These are phyloP conservation scores for Rhizopogon vulgaris DNA, from an alignment of 768 basidiomycete genomes.

Conservation along the genomic window DNA sequence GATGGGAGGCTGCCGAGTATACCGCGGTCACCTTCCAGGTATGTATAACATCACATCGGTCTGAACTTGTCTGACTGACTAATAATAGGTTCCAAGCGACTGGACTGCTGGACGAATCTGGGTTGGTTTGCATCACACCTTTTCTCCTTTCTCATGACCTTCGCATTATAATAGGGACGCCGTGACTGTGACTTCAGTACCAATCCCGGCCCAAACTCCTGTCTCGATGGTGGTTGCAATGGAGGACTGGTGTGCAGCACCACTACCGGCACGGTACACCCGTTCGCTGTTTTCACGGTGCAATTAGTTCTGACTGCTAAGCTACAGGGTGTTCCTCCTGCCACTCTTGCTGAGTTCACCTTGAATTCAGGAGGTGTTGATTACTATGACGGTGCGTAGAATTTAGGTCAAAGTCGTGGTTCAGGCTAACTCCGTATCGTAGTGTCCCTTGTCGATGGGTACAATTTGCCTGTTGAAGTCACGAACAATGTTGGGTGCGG, in stretches of 20 bases:
- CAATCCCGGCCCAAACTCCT: constrained; percentile 48
- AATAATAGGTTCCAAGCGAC: constrained; percentile 45
- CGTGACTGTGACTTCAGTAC: constrained; percentile 56
- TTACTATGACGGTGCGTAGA: constrained; percentile 50
- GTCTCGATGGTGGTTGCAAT: constrained; percentile 61
- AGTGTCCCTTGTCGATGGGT: constrained; percentile 66
- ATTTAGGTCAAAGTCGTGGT: background rate
- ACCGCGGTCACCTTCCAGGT: constrained; percentile 24
- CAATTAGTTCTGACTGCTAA: background rate
- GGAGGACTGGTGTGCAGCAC: constrained; percentile 58
- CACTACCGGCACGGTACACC: constrained; percentile 40
- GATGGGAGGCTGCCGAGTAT: constrained; percentile 28
- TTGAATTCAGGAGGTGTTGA: constrained; percentile 40
- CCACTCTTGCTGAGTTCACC: constrained; percentile 66
- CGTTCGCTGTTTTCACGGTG: background rate
- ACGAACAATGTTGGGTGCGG: constrained; percentile 49
- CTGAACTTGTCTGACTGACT: background rate
- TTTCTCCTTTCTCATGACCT: background rate
- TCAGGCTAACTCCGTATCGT: background rate
- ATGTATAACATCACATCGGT: background rate
- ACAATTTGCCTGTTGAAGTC: constrained; percentile 56
- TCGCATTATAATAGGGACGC: constrained; percentile 29
- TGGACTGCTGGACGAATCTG: constrained; percentile 65
- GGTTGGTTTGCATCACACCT: constrained; percentile 28
- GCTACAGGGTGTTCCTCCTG: constrained; percentile 57